Base-by-base conservation (phyloP, 495 filamentous ascomycete species). In the Evansstolkia leycettana region DNA sequence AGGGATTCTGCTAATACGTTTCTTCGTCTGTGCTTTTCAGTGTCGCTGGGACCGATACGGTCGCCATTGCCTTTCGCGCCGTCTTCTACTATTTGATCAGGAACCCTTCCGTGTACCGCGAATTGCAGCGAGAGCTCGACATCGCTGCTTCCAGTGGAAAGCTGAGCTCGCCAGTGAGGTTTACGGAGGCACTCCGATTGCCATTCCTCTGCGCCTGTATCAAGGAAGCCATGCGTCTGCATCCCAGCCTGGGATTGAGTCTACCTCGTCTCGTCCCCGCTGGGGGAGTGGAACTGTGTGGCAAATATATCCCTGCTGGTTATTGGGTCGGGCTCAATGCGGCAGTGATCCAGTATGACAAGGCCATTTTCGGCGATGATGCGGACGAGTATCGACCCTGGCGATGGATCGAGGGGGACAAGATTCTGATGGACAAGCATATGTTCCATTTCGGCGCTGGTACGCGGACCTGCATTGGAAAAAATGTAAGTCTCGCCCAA, bases 61-160 rank as follows among this genome's bases (percentile, higher is more conserved):
- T 69, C 7, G 64, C 69, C 5, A 60, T 64, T 14, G 59, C 60
- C 0, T 41, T 71, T 26, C 46, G 46, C 12, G 58, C 52, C 9
- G 50, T 55, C 12, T 25, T 78, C 37, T 75, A 67, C 47, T 51
- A 62, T 27, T 54, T 79, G 0, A 39, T 78, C 27, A 64, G 57
- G 19, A 54, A 69, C 38, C 65, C 67, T 0, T 46, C 54, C 7
- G 46, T 48, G 5, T 60, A 72, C 39, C 38, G 48, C 3, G 66
- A 65, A 43, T 62, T 75, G 1, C 57, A 62, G 11, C 17, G 52
- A 15, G 76, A 81, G 46, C 55, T 81, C 6, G 73, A 58, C 18
- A 38, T 39, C 1, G 54, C 42, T 14, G 28, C 32, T 11, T 7
- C 30, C 3, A 28, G 42, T 11, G 41, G 46, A 5, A 31, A 33